Evolutionary conservation across 192 early-diverging fungal species (phyloP).

Genomic region (Coemansia guatemalensis): DNA sequence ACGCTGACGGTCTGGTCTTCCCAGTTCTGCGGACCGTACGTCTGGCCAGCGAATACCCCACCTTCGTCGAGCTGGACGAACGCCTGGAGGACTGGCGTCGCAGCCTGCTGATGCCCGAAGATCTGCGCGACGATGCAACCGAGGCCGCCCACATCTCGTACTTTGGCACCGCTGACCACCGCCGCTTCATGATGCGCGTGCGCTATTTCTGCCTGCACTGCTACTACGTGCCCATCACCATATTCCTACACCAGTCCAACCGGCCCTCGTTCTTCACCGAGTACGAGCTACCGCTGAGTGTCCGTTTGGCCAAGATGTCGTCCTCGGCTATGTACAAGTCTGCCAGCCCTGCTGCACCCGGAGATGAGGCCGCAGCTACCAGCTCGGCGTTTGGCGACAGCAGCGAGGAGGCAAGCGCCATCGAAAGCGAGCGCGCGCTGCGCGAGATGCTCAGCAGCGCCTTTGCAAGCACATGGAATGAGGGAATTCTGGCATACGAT

Average conservation of each 20-base stretch:
- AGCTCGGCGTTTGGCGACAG: background rate
- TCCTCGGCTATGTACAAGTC: background rate
- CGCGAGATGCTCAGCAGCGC: slow-evolving; percentile 46
- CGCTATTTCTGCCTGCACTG: slow-evolving; percentile 54
- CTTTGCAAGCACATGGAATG: slow-evolving; percentile 53
- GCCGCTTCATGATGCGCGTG: slow-evolving; percentile 56
- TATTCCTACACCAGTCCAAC: slow-evolving; percentile 52
- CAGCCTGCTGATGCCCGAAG: slow-evolving; percentile 43
- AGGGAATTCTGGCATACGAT: slow-evolving; percentile 47
- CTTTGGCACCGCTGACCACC: slow-evolving; percentile 52
- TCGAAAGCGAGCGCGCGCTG: slow-evolving; percentile 35
- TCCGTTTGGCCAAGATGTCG: slow-evolving; percentile 6
- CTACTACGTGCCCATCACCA: slow-evolving; percentile 51
- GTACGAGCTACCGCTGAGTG: slow-evolving; percentile 48
- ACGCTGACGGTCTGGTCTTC: slow-evolving; percentile 23
- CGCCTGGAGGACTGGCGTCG: slow-evolving; percentile 45
- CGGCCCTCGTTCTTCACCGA: slow-evolving; percentile 53
- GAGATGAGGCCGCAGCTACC: background rate
- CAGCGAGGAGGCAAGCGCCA: slow-evolving; percentile 10
- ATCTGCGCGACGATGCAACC: slow-evolving; percentile 48
- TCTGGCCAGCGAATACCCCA: slow-evolving; percentile 40
- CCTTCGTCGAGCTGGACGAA: slow-evolving; percentile 41
- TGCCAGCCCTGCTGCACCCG: slow-evolving; percentile 1
- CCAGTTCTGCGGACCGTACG: slow-evolving; percentile 37
- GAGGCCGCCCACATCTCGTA: slow-evolving; percentile 45